A percentile compares a stretch with the other conserved stretches of the same genome.
phyloP scores from a whole-genome alignment of 2,329 filamentous ascomycete species.

The Arthrobotrys sphaeroides region DNA sequence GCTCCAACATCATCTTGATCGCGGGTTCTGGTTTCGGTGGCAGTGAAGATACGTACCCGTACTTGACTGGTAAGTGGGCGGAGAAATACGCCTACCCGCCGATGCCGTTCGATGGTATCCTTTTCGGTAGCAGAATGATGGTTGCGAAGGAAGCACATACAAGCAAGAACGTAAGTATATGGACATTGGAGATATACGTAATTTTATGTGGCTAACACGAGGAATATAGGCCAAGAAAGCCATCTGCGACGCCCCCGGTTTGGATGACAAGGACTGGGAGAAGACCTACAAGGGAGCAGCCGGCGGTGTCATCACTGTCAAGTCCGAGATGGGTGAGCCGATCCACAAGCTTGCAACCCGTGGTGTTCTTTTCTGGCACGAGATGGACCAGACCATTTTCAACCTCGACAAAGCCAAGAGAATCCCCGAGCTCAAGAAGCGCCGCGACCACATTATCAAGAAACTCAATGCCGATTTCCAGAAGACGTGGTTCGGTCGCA shows the following conservation, averaged over 20 bases:
- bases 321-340: constrained; percentile 98
- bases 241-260: constrained; percentile 83
- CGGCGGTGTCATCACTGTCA: constrained; percentile 93
- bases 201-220: constrained; percentile 3
- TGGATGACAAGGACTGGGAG: constrained; percentile 87
- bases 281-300: constrained; percentile 90
- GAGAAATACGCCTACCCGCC: constrained; percentile 83
- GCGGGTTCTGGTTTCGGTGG: constrained; percentile 93
- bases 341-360: constrained; percentile 98
- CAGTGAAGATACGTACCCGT: constrained; percentile 88
- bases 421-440: constrained; percentile 84
- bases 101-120: constrained; percentile 92
- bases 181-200: not conserved
- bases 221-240: constrained; percentile 77
- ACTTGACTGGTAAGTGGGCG: constrained; percentile 90
- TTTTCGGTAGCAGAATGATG: constrained; percentile 95
- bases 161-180: constrained; percentile 69
- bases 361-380: constrained; percentile 90
- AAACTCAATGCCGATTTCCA: constrained; percentile 96
- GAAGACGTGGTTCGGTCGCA: constrained; percentile 94
- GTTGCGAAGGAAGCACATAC: constrained; percentile 91
- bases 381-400: constrained; percentile 99
- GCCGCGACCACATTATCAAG: constrained; percentile 89
- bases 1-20: constrained; percentile 85
- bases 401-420: constrained; percentile 94